phyloP scores from a whole-genome alignment of 2,329 filamentous ascomycete genomes.

The Colletotrichum sp. region DNA sequence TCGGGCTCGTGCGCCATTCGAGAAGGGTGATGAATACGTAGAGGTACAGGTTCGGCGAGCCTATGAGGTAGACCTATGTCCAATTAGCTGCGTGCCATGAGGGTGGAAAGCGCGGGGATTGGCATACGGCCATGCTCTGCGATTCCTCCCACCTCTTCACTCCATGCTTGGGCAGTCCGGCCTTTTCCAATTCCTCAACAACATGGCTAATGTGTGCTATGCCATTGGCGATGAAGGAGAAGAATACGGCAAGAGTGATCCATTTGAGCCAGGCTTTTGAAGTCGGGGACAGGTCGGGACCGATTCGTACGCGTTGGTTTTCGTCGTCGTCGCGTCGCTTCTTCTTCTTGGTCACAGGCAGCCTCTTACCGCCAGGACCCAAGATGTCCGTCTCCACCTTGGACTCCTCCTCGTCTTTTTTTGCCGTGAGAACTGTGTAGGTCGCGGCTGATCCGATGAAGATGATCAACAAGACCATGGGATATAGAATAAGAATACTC shows the following conservation, averaged over 20 bases:
- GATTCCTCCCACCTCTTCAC: constrained; percentile 8
- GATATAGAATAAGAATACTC: constrained; percentile 56
- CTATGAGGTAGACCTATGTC: constrained; percentile 80
- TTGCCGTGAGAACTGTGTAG: constrained; percentile 58
- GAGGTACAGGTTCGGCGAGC: constrained; percentile 85
- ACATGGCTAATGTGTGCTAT: constrained; percentile 45
- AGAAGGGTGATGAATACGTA: constrained; percentile 86
- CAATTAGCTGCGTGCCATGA: constrained; percentile 14
- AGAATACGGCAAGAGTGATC: constrained; percentile 71
- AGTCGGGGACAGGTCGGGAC: constrained; percentile 50
- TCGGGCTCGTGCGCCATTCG: constrained; percentile 83
- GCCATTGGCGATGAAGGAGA: constrained; percentile 79
- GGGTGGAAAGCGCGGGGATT: background rate
- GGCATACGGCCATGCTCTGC: constrained; percentile 15
- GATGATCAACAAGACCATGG: constrained; percentile 54
- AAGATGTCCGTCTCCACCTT: constrained; percentile 54
- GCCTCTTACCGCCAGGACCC: constrained; percentile 88
- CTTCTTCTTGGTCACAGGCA: constrained; percentile 71
- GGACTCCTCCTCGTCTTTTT: constrained; percentile 50
- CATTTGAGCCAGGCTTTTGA: constrained; percentile 78
- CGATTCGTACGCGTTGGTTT: constrained; percentile 39
- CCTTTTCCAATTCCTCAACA: constrained; percentile 10
- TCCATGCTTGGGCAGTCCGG: background rate
- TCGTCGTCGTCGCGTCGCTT: constrained; percentile 39
- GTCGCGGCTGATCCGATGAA: constrained; percentile 57